Evolutionary conservation across 768 basidiomycete genomes (phyloP).

Genomic region (Dendrothele bispora): DNA sequence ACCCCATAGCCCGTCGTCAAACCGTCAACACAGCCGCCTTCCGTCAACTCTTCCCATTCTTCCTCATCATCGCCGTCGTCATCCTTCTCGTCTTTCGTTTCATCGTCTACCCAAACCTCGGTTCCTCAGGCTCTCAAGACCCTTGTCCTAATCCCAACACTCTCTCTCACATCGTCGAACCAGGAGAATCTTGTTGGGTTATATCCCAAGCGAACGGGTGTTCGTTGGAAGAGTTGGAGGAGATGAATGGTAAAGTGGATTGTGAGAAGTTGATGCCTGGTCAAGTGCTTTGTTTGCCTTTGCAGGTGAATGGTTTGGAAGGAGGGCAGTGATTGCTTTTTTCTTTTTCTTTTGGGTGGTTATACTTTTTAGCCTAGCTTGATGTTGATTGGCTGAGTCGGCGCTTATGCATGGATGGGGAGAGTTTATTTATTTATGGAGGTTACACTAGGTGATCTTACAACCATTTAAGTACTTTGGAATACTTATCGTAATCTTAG

Average conservation of each 20-base stretch:
- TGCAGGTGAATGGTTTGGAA: too few relatives aligned
- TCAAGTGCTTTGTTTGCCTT: slow-evolving; percentile 59
- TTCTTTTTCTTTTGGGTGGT: too few relatives aligned
- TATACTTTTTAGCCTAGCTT: too few relatives aligned
- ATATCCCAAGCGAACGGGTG: slow-evolving; percentile 50
- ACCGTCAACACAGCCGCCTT: slow-evolving; percentile 45
- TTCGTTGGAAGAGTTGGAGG: slow-evolving; percentile 49
- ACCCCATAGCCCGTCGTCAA: slow-evolving; percentile 28
- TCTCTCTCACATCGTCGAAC: slow-evolving; percentile 46
- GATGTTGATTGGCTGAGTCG: too few relatives aligned
- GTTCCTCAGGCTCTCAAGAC: slow-evolving; percentile 32
- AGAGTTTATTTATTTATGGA: too few relatives aligned
- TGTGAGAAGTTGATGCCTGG: slow-evolving; percentile 65
- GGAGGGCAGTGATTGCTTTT: too few relatives aligned
- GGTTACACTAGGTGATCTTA: too few relatives aligned
- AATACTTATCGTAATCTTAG: too few relatives aligned
- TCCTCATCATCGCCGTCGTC: slow-evolving; percentile 63
- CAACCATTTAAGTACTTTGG: too few relatives aligned
- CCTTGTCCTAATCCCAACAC: slow-evolving; percentile 40
- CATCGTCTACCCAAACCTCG: slow-evolving; percentile 43
- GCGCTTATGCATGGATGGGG: too few relatives aligned
- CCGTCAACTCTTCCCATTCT: slow-evolving; percentile 68
- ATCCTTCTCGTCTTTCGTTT: slow-evolving; percentile 68
- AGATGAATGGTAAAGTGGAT: slow-evolving; percentile 50
- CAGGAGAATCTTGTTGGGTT: slow-evolving; percentile 69